These are phyloP conservation scores for Suhomyces faveliae DNA, from an alignment of 805 yeast genomes.

Conservation along the genomic window DNA sequence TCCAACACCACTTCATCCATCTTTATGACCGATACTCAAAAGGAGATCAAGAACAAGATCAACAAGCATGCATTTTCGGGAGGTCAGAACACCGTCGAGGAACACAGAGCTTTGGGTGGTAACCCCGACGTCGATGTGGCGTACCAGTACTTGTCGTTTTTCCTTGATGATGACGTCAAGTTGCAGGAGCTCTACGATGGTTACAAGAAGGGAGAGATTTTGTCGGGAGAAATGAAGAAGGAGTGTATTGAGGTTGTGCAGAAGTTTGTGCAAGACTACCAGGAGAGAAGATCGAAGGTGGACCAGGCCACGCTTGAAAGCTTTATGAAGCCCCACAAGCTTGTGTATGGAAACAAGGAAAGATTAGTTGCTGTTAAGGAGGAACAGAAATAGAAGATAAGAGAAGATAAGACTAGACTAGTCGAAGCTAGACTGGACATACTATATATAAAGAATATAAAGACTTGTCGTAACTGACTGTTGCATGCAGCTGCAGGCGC, in stretches of 20 bases:
- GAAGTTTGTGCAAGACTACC: slow-evolving; percentile 77
- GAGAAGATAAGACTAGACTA: too few species aligned
- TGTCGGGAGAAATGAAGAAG: slow-evolving; percentile 93
- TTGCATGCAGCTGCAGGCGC: too few species aligned
- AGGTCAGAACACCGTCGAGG: slow-evolving; percentile 83
- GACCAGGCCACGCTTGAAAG: slow-evolving; percentile 58
- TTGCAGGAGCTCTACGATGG: slow-evolving; percentile 58
- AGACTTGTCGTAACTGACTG: too few species aligned
- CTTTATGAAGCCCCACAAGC: slow-evolving; percentile 84
- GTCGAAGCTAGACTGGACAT: too few species aligned
- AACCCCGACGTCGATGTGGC: slow-evolving; percentile 95
- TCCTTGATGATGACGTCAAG: slow-evolving; percentile 83
- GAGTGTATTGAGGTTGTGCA: slow-evolving; percentile 78
- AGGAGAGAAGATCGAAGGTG: slow-evolving; percentile 67
- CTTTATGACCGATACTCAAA: slow-evolving; percentile 92
- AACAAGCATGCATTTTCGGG: slow-evolving; percentile 97
- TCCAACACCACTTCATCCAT: slow-evolving; percentile 87
- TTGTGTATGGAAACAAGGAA: slow-evolving; percentile 70
- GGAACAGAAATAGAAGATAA: too few species aligned
- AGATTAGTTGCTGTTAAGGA: slow-evolving; percentile 69
- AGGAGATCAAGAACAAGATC: slow-evolving; percentile 88
- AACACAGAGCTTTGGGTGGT: slow-evolving; percentile 88
- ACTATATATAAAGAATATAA: too few species aligned
- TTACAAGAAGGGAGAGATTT: slow-evolving; percentile 76
- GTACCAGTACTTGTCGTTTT: slow-evolving; percentile 87